Evolutionary conservation across 345 rosid genomes (phyloP).

Genomic region (Euphorbia peplus): DNA sequence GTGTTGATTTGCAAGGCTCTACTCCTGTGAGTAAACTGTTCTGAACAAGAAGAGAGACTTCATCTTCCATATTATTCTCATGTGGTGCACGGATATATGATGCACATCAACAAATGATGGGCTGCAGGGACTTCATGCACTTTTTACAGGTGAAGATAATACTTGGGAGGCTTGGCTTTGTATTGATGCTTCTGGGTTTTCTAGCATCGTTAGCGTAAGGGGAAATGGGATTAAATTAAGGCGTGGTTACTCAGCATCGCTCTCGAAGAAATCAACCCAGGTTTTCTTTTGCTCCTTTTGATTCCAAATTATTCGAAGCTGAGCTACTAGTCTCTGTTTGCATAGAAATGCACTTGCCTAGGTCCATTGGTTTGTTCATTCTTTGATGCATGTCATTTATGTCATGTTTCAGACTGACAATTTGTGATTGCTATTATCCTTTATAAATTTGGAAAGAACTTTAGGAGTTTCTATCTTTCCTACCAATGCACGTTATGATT

Average conservation of each 20-base stretch:
- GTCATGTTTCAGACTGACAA: neutral
- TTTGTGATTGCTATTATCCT: neutral
- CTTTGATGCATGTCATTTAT: neutral
- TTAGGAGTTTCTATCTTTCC: neutral
- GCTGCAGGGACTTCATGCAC: conserved; percentile 82
- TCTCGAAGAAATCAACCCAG: conserved; percentile 80
- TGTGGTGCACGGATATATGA: conserved; percentile 11
- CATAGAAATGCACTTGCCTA: neutral
- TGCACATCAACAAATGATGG: conserved; percentile 13
- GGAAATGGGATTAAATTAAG: conserved; percentile 80
- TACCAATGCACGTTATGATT: neutral
- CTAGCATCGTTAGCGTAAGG: conserved; percentile 55
- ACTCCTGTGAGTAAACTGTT: conserved; percentile 50
- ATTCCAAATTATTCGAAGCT: conserved; percentile 1
- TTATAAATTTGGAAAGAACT: neutral
- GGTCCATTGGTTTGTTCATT: neutral
- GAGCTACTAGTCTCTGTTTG: neutral
- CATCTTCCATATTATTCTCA: conserved; percentile 10
- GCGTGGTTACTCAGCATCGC: conserved; percentile 81
- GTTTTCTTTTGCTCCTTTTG: conserved; percentile 25
- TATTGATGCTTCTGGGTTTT: conserved; percentile 75
- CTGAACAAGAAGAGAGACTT: conserved; percentile 15
- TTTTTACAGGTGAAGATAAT: conserved; percentile 90
- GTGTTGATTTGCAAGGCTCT: conserved; percentile 85
- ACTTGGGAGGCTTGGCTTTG: conserved; percentile 98